These are phyloP conservation scores for Pleurotus pulmonarius DNA, from an alignment of 768 basidiomycete genomes.

Conservation along the genomic window DNA sequence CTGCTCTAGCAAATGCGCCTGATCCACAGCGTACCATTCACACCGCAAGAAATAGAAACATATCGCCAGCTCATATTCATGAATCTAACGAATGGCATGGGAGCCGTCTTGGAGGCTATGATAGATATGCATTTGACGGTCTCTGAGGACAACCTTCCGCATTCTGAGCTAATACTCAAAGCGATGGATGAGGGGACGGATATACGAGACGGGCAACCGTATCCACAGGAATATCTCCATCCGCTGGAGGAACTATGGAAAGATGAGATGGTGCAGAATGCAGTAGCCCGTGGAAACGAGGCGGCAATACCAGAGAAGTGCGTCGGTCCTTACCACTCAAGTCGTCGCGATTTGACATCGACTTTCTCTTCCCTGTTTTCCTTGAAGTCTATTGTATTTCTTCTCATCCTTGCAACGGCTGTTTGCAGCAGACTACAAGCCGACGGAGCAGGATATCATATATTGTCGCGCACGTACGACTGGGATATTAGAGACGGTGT, in stretches of 20 bases:
- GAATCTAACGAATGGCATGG: slow-evolving; percentile 86
- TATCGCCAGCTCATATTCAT: slow-evolving; percentile 92
- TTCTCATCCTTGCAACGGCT: slow-evolving; percentile 76
- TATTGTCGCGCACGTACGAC: slow-evolving; percentile 84
- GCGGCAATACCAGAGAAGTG: slow-evolving; percentile 91
- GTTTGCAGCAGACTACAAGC: slow-evolving; percentile 68
- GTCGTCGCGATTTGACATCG: no score
- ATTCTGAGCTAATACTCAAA: slow-evolving; percentile 41
- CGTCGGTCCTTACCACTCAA: slow-evolving; percentile 13
- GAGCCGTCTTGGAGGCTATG: slow-evolving; percentile 81
- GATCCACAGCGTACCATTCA: slow-evolving; percentile 87
- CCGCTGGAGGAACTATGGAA: slow-evolving; percentile 73
- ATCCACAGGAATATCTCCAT: slow-evolving; percentile 62
- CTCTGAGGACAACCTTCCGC: slow-evolving; percentile 49
- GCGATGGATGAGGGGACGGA: slow-evolving; percentile 63
- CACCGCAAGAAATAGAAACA: slow-evolving; percentile 75
- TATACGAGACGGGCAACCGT: slow-evolving; percentile 76
- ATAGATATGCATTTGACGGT: slow-evolving; percentile 83
- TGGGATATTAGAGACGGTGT: slow-evolving; percentile 87
- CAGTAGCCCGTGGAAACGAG: slow-evolving; percentile 81
- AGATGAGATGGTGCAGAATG: slow-evolving; percentile 69
- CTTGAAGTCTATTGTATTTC: slow-evolving; percentile 67
- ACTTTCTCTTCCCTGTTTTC: no score
- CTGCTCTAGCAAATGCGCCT: slow-evolving; percentile 85
- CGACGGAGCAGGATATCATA: slow-evolving; percentile 86